A percentile compares a stretch with the other conserved stretches of the same genome.
Conservation (phyloP, 768 basidiomycete species). For the Exsudoporus frostii region DNA sequence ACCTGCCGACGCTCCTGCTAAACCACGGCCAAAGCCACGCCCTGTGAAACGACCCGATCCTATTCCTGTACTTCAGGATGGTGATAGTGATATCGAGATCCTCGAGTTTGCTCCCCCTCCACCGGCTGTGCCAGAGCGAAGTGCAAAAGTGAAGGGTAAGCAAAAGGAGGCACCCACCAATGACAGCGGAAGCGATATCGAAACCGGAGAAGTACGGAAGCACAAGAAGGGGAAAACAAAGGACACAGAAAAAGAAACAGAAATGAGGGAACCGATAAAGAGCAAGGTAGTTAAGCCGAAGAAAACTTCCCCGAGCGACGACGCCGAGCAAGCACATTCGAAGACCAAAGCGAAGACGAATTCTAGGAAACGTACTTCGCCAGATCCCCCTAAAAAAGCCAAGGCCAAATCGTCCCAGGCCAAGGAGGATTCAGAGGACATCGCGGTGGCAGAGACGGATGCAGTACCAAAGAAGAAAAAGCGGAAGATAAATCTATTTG, state of each 20-base stretch:
- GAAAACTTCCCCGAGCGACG: constrained; percentile 22
- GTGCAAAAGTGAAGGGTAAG: constrained; percentile 37
- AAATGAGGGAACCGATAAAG: constrained; percentile 31
- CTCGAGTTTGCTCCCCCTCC: constrained; percentile 11
- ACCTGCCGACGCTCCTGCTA: constrained; percentile 17
- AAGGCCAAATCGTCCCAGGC: constrained; percentile 14
- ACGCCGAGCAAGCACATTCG: constrained; percentile 6
- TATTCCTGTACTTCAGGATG: constrained; percentile 22
- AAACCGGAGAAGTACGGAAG: constrained; percentile 25
- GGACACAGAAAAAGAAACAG: constrained; percentile 17
- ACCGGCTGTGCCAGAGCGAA: constrained; percentile 20
- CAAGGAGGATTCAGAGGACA: constrained; percentile 17
- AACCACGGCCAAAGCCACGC: constrained; percentile 24
- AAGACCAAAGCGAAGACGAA: constrained; percentile 19
- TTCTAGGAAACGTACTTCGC: constrained; percentile 18
- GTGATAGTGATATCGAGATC: constrained; percentile 36
- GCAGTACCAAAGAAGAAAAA: constrained; percentile 59
- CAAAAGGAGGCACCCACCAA: constrained; percentile 31
- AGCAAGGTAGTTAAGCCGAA: constrained; percentile 21
- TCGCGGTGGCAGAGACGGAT: constrained; percentile 19
- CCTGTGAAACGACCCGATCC: constrained; percentile 14
- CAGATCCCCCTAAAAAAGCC: constrained; percentile 21
- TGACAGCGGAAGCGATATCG: constrained; percentile 13
- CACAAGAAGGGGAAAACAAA: constrained; percentile 26
- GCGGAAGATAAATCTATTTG: constrained; percentile 66